Evolutionary conservation across 371 early-diverging fungal genomes (phyloP), one percentile per base, ranked within the genome.

Genomic region (Phascolomyces articulosus): DNA sequence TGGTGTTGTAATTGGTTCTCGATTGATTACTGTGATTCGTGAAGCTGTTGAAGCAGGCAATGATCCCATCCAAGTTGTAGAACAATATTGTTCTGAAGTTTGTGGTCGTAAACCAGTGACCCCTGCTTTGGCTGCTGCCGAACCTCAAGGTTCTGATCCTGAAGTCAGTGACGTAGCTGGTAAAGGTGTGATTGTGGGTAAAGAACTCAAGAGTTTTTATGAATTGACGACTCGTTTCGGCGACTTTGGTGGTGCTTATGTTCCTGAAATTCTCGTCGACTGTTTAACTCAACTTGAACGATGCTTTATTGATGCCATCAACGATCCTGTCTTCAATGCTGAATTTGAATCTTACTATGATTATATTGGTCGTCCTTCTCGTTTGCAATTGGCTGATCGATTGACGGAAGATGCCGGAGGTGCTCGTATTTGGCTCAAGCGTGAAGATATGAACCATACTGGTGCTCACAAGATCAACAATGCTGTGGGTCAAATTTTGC

Each of bases 391-490:
- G 40, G 98, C 98, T 23, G 89, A 90, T 56, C 90, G 95, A 15
- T 75, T 97, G 72, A 95, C 96, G 1, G 89, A 80, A 56, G 75
- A 89, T 53, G 82, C 84, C 56, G 87, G 87, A 31, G 98, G 98
- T 58, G 97, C 98, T 26, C 82, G 82, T 24, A 96, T 98, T 76
- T 98, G 95, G 95, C 85, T 98, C 68, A 98, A 98, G 87, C 93
- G 98, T 68, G 98, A 98, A 74, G 98, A 98, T 74, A 80, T 97
- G 68, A 97, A 97, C 84, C 98, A 98, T 76, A 98, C 98, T 34
- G 98, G 98, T 31, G 94, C 97, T 44, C 98, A 98, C 87, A 98
- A 97, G 83, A 95, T 98, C 84, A 98, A 98, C 85, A 98, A 98
- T 64, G 97, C 97, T 4, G 78, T 98, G 23, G 98, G 97, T 29